Evolutionary conservation across 192 early-diverging fungal species (phyloP).

Genomic region (Coemansia sp.): DNA sequence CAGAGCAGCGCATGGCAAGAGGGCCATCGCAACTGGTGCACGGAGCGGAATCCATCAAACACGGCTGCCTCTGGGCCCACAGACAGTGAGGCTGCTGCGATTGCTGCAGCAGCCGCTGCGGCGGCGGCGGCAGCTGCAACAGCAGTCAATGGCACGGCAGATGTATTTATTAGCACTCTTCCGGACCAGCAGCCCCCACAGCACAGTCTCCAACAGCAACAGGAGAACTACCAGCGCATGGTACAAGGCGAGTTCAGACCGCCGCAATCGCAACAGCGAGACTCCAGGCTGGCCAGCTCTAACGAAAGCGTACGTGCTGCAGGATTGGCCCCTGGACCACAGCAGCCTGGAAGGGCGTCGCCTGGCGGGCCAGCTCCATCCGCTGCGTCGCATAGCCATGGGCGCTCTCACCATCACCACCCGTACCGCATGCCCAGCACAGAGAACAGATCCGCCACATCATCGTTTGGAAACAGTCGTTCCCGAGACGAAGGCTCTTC

Average conservation of each 20-base stretch:
- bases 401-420: conserved; percentile 29
- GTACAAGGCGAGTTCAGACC: conserved; percentile 1
- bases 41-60: conserved; percentile 51
- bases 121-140: conserved; percentile 37
- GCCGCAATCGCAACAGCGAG: conserved; percentile 16
- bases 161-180: conserved; percentile 22
- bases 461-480: conserved; percentile 1
- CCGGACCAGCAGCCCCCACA: conserved; percentile 22
- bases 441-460: neutral
- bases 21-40: conserved; percentile 81
- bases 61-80: conserved; percentile 10
- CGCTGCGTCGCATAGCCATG: conserved; percentile 6
- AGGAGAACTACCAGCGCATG: conserved; percentile 11
- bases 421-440: conserved; percentile 21
- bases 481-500: conserved; percentile 11
- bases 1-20: conserved; percentile 76
- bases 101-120: conserved; percentile 26
- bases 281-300: neutral
- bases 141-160: conserved; percentile 25
- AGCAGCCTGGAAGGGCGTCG: conserved; percentile 5
- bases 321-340: neutral
- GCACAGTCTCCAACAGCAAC: conserved; percentile 9
- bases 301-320: neutral
- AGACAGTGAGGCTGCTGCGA: conserved; percentile 22
- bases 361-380: conserved; percentile 28